phyloP scores from a whole-genome alignment of 345 rosid genomes.

The Melastoma malabathricum region DNA sequence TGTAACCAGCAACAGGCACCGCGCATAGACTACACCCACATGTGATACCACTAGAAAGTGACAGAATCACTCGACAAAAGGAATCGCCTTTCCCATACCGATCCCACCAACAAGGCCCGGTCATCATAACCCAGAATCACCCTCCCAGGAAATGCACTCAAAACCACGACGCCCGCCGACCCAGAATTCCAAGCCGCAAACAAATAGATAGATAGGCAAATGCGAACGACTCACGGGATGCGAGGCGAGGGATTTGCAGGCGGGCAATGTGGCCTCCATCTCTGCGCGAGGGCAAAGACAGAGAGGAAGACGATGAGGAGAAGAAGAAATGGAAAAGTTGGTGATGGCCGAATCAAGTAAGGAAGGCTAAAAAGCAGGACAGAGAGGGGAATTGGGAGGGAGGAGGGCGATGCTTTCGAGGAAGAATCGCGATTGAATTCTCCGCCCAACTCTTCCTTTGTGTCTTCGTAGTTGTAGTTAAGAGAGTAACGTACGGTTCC shows the following conservation, averaged over 20 bases:
- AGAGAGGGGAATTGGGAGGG: not conserved
- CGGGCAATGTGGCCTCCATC: constrained; percentile 64
- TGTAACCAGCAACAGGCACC: no score
- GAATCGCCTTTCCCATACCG: no score
- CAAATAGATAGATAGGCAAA: not conserved
- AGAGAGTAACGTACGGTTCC: no score
- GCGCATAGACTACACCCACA: no score
- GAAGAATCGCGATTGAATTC: constrained; percentile 9
- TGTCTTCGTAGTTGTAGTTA: no score
- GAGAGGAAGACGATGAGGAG: not conserved
- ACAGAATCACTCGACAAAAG: no score
- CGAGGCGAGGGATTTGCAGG: constrained; percentile 43
- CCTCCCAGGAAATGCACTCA: no score
- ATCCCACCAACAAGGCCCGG: no score
- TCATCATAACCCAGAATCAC: no score
- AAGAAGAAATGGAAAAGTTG: no score
- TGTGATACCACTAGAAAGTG: no score
- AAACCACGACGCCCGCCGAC: no score
- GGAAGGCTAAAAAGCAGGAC: not conserved
- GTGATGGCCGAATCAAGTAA: not conserved
- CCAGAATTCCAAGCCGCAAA: not conserved
- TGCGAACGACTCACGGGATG: constrained; percentile 3
- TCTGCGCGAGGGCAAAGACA: constrained; percentile 1
- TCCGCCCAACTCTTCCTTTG: constrained; percentile 4
- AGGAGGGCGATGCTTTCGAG: constrained; percentile 11